Base-by-base conservation (phyloP, 345 rosid species). In the Euphorbia tirucalli region DNA sequence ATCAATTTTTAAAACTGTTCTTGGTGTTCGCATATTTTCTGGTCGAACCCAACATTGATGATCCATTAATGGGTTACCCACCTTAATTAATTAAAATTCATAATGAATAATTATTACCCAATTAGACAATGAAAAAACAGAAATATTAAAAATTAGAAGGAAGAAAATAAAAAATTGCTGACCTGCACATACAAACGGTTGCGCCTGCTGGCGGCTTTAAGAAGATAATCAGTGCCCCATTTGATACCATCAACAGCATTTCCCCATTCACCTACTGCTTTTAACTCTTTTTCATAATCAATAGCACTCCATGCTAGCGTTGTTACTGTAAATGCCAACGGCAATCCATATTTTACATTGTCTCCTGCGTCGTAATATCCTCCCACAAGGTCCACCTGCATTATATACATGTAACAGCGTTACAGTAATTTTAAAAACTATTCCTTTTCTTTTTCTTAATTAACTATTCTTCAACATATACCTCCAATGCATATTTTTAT, bases 311-410 rank as follows among this genome's bases (percentile, higher is more conserved):
- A 89, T 1, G 99, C 80, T 4, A 94, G 59, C 0, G 97, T 94
- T 27, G 97, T 90, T 56, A 92, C 59, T 2, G 97, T 94, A 70
- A 90, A 95, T 2, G 99, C 99, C 97, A 92, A 85, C 3, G 97
- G 99, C 9, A 94, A 68, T 32, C 97, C 96, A 18, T 84, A 94
- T 74, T 94, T 90, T 44, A 94, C 91, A 60, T 94, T 92, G 83
- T 92, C 95, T 41, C 98, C 95, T 3, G 96, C 96, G 75, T 94
- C 97, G 72, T 94, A 94, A 71, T 90, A 92, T 64, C 98, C 98
- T 49, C 98, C 97, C 0, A 70, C 78, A 30, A 94, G 89, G 79
- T 94, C 92, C 77, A 83, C 84, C 98, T 91, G 56, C 57, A 52
- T n/a, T n/a, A n/a, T n/a, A n/a, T n/a, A n/a, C n/a, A n/a, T n/a